Evolutionary conservation across 2,329 filamentous ascomycete genomes (phyloP), one percentile per base, ranked within the genome.

Genomic region (Curvularia spicifera): DNA sequence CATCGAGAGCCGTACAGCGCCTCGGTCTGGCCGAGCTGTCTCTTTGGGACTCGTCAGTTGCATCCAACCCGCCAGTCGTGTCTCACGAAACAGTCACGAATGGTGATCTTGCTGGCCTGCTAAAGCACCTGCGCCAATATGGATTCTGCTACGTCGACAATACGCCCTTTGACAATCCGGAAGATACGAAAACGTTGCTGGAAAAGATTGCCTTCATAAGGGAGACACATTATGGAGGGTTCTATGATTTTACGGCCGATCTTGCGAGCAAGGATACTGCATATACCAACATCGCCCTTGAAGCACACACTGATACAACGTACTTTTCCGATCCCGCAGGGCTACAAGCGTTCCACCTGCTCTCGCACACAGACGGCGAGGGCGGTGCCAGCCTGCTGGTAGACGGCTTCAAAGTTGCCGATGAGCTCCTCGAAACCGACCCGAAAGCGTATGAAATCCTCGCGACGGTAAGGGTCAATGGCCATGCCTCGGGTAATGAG

Each of bases 321-420:
- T 98, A 99, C 78, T 98, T 98, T 79, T 93, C 87, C 22, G 94
- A 98, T 63, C 94, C 95, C 0, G 89, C 91, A 2, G 92, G 94
- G 9, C 84, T 99, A 33, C 95, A 99, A 76, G 88, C 95, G 26
- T 96, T 99, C 77, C 95, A 99, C 73, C 82, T 97, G 46, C 84
- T 98, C 28, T 95, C 91, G 0, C 91, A 96, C 75, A 89, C 87
- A 7, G 78, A 83, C 2, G 84, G 87, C 22, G 75, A 76, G 3
- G 95, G 94, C 9, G 95, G 95, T 5, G 82, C 87, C 51, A 93
- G 89, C 0, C 81, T 96, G 0, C 86, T 99, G 0, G 90, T 97
- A 0, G 95, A 99, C 74, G 93, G 91, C 0, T 96, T 96, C 75
- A 79, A 86, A 33, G 91, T 88, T 1, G 93, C 92, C 0, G 64